These are phyloP conservation scores for Keithomyces neogunnii DNA, from an alignment of 2,329 filamentous ascomycete species.

Conservation along the genomic window DNA sequence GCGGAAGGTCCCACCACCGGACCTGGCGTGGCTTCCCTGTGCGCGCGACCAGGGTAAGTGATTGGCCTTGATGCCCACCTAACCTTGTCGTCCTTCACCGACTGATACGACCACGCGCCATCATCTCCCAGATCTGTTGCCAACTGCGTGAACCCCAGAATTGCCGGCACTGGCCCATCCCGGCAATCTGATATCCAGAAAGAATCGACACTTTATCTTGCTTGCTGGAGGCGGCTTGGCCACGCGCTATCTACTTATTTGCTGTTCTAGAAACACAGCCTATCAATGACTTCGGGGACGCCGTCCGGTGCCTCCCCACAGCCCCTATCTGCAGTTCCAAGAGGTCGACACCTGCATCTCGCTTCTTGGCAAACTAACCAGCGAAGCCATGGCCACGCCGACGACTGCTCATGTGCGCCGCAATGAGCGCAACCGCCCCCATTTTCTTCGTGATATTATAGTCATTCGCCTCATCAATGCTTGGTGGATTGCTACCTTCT, in stretches of 20 bases:
- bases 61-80: not conserved
- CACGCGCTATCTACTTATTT: not conserved
- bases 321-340: not conserved
- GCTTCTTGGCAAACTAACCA: too few relatives aligned
- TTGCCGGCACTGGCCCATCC: not conserved
- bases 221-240: too few relatives aligned
- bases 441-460: conserved; percentile 36
- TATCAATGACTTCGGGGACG: not conserved
- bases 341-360: too few relatives aligned
- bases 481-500: conserved; percentile 75
- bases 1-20: not conserved
- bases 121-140: not conserved
- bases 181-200: not conserved
- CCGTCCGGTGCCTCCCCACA: not conserved
- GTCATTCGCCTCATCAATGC: conserved; percentile 73
- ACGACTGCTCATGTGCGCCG: conserved; percentile 10
- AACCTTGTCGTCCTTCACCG: not conserved
- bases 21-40: not conserved
- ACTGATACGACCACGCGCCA: not conserved
- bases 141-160: not conserved
- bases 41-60: too few relatives aligned
- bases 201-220: too few relatives aligned
- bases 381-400: conserved; percentile 11
- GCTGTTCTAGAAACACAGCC: not conserved
- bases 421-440: conserved; percentile 11